Conservation (phyloP, 768 basidiomycete species). For the Pleurotus sapidus region DNA sequence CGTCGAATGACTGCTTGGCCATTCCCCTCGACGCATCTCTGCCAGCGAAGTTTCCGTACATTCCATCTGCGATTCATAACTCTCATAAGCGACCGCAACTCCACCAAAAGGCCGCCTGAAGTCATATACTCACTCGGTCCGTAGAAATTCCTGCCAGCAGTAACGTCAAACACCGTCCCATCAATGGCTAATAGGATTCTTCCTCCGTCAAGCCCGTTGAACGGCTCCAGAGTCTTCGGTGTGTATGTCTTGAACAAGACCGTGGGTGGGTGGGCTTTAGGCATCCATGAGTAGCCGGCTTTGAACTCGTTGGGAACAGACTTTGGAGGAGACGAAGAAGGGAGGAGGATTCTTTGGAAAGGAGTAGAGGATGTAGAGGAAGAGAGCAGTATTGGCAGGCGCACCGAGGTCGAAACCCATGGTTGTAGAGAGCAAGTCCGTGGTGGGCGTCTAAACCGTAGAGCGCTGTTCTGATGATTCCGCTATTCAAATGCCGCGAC, state of each 20-base stretch:
- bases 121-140: conserved; percentile 71
- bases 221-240: conserved; percentile 68
- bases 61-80: conserved; percentile 59
- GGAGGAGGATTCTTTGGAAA: conserved; percentile 71
- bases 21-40: conserved; percentile 94
- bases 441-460: too few species aligned
- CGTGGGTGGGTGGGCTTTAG: conserved; percentile 74
- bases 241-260: conserved; percentile 79
- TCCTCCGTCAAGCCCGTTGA: conserved; percentile 59
- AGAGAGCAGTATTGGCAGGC: conserved; percentile 75
- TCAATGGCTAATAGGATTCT: conserved; percentile 87
- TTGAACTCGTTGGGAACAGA: conserved; percentile 69
- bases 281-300: conserved; percentile 89
- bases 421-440: neutral
- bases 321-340: conserved; percentile 49
- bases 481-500: too few species aligned
- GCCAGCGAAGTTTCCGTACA: conserved; percentile 98
- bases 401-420: conserved; percentile 58
- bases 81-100: too few species aligned
- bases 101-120: too few species aligned
- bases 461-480: too few species aligned
- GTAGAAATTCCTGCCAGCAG: conserved; percentile 86
- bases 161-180: conserved; percentile 91
- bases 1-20: conserved; percentile 96
- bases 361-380: conserved; percentile 80